phyloP scores from a whole-genome alignment of 139 green algal species.

The Chlorokybus atmophyticus region DNA sequence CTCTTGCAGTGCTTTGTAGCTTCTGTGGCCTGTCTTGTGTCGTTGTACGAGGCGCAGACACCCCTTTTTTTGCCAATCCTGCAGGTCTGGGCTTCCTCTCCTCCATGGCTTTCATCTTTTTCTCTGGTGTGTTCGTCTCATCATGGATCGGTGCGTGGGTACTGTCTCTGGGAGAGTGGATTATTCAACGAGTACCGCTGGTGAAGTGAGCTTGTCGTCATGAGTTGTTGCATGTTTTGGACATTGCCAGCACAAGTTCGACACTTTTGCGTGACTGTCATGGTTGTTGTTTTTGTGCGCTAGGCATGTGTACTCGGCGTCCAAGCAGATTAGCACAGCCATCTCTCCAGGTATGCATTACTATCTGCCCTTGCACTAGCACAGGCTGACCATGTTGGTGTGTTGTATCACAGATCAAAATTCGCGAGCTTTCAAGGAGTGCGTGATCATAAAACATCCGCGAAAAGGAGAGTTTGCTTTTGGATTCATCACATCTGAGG shows the following conservation, averaged over 20 bases:
- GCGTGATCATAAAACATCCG: slow-evolving; percentile 76
- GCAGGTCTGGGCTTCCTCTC: slow-evolving; percentile 72
- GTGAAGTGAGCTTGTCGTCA: slow-evolving; percentile 60
- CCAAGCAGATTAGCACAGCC: slow-evolving; percentile 61
- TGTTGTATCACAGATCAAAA: slow-evolving; percentile 38
- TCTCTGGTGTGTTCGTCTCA: slow-evolving; percentile 48
- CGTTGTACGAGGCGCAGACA: too few relatives aligned
- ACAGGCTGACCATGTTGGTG: too few relatives aligned
- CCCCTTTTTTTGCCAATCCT: too few relatives aligned
- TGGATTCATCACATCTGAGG: slow-evolving; percentile 80
- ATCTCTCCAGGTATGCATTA: slow-evolving; percentile 30
- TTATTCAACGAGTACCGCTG: slow-evolving; percentile 79
- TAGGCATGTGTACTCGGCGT: slow-evolving; percentile 79
- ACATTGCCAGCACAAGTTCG: too few relatives aligned
- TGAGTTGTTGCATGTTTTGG: too few relatives aligned
- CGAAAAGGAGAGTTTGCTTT: slow-evolving; percentile 75
- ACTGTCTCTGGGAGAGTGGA: slow-evolving; percentile 71
- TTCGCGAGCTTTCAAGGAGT: slow-evolving; percentile 72
- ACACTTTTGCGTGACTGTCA: too few relatives aligned
- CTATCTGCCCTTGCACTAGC: too few relatives aligned
- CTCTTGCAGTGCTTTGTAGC: too few relatives aligned
- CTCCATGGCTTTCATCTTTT: slow-evolving; percentile 72
- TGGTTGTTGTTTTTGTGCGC: neutral
- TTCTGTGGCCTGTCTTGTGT: too few relatives aligned
- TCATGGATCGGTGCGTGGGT: slow-evolving; percentile 66